Evolutionary conservation across 2,329 filamentous ascomycete species (phyloP).

Genomic region (Aureobasidium mangrovei): DNA sequence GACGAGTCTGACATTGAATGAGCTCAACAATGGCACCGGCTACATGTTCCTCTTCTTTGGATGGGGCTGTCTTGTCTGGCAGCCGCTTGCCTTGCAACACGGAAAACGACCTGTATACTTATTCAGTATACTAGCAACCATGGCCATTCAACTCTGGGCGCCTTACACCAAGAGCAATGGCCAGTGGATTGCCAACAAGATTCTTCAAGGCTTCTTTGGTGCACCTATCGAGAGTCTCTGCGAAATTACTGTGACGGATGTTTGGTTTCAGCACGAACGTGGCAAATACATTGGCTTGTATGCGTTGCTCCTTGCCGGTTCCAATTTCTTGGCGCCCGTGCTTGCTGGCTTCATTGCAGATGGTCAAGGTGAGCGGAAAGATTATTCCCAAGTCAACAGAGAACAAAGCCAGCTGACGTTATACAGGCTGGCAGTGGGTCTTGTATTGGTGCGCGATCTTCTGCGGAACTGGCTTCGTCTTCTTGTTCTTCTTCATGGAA

Average conservation of each 20-base stretch:
- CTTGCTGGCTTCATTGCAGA: slow-evolving; percentile 44
- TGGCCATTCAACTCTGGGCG: slow-evolving; percentile 36
- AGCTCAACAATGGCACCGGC: slow-evolving; percentile 43
- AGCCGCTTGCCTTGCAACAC: slow-evolving; percentile 45
- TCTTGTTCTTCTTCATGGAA: slow-evolving; percentile 52
- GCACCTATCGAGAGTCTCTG: slow-evolving; percentile 43
- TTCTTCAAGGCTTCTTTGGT: slow-evolving; percentile 40
- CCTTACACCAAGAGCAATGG: slow-evolving; percentile 37
- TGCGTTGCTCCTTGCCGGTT: slow-evolving; percentile 32
- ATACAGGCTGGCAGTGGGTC: slow-evolving; percentile 1
- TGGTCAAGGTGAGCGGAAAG: slow-evolving; percentile 33
- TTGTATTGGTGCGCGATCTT: slow-evolving; percentile 48
- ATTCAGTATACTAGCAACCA: slow-evolving; percentile 32
- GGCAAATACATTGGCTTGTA: slow-evolving; percentile 24
- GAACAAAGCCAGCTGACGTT: no score
- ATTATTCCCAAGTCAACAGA: slow-evolving; percentile 16
- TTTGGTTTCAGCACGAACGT: slow-evolving; percentile 25
- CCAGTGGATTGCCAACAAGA: slow-evolving; percentile 40
- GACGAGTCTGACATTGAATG: slow-evolving; percentile 37
- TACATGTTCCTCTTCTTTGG: slow-evolving; percentile 46
- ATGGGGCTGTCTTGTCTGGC: slow-evolving; percentile 45
- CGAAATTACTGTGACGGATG: slow-evolving; percentile 25
- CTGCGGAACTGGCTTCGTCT: slow-evolving; percentile 38
- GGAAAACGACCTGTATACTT: slow-evolving; percentile 44
- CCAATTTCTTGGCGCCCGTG: slow-evolving; percentile 40